phyloP scores from a whole-genome alignment of 352 stramenopile species.

The Phytophthora palmivora region DNA sequence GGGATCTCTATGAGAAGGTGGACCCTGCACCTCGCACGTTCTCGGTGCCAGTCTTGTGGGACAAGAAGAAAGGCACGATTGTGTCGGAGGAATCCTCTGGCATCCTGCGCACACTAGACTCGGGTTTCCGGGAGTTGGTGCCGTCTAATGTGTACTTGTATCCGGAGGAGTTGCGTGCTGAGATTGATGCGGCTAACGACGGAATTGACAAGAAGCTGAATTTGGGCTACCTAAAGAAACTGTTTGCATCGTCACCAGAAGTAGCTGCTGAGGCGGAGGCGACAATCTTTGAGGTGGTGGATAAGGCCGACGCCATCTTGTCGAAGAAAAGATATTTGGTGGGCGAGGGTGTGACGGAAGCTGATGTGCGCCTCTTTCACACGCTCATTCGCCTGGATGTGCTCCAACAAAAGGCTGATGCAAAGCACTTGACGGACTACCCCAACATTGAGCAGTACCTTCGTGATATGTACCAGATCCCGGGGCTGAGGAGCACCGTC shows the following conservation, averaged over 20 bases:
- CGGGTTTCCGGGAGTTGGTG: constrained; percentile 50
- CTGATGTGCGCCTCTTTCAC: constrained; percentile 53
- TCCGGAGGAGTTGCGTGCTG: constrained; percentile 43
- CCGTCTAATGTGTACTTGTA: constrained; percentile 49
- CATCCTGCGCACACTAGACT: constrained; percentile 72
- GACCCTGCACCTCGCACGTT: no score
- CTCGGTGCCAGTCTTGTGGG: no score
- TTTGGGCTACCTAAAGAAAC: constrained; percentile 57
- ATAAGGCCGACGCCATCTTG: constrained; percentile 34
- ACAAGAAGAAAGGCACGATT: no score
- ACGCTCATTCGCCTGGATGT: constrained; percentile 47
- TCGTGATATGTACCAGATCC: constrained; percentile 84
- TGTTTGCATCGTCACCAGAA: constrained; percentile 70
- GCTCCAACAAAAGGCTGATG: constrained; percentile 28
- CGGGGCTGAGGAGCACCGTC: constrained; percentile 69
- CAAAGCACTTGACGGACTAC: constrained; percentile 52
- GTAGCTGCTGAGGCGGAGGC: constrained; percentile 5
- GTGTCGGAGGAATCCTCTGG: no score
- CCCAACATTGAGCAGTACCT: constrained; percentile 54
- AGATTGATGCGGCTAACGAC: constrained; percentile 73
- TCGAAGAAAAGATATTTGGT: no score
- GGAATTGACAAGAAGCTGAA: constrained; percentile 65
- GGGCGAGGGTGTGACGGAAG: constrained; percentile 52
- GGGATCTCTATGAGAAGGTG: no score
- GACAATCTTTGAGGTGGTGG: no score